Percentiles rank a stretch among this genome's conserved stretches.
These are phyloP conservation scores for Ophiocordyceps australis DNA, from an alignment of 2,329 filamentous ascomycete genomes.

Conservation along the genomic window DNA sequence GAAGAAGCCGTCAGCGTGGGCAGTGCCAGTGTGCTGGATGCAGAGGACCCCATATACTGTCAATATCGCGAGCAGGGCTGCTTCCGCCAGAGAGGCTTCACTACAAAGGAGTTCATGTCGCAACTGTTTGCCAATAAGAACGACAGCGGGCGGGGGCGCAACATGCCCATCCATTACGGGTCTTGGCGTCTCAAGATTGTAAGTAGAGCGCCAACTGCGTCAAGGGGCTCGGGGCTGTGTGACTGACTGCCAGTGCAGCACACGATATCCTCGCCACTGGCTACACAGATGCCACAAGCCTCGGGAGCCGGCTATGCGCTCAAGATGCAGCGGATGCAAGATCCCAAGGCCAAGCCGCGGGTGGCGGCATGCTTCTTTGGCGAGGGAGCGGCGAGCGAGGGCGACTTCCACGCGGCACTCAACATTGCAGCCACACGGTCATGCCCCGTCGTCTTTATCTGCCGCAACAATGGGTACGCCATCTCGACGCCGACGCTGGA, in stretches of 20 bases:
- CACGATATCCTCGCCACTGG: constrained; percentile 67
- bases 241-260: constrained; percentile 30
- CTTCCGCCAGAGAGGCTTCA: constrained; percentile 78
- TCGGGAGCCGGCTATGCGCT: constrained; percentile 75
- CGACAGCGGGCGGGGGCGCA: constrained; percentile 66
- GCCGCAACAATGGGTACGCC: constrained; percentile 83
- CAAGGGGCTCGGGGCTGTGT: not conserved
- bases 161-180: constrained; percentile 97
- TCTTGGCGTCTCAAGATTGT: constrained; percentile 71
- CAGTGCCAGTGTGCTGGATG: constrained; percentile 65
- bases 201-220: too few relatives aligned
- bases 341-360: constrained; percentile 47
- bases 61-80: constrained; percentile 92
- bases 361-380: constrained; percentile 78
- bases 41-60: constrained; percentile 78
- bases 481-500: constrained; percentile 82
- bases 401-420: constrained; percentile 79
- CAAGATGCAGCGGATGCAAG: constrained; percentile 59
- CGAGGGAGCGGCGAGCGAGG: constrained; percentile 78
- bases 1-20: constrained; percentile 91
- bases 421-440: constrained; percentile 81
- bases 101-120: constrained; percentile 78
- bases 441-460: constrained; percentile 81
- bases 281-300: constrained; percentile 80
- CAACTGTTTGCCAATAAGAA: constrained; percentile 80